Conservation (phyloP, 305 asterid species). For the Fraxinus sp. region DNA sequence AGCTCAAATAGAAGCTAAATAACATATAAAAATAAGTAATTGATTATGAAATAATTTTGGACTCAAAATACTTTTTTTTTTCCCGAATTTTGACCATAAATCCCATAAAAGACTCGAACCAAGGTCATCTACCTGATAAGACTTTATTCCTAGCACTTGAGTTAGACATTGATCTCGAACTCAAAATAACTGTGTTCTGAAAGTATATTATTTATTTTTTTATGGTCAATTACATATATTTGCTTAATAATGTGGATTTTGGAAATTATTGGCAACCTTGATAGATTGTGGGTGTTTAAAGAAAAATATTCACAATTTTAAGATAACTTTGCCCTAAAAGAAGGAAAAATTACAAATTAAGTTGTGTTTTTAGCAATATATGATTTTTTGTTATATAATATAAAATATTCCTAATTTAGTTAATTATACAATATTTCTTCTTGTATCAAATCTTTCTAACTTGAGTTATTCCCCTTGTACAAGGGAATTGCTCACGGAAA, state of each 20-base stretch:
- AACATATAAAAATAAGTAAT: no score
- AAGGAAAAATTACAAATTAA: background rate
- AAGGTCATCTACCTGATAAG: background rate
- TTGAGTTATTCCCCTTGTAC: background rate
- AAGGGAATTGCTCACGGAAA: background rate
- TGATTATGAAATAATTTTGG: no score
- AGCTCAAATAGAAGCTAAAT: no score
- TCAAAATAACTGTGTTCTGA: no score
- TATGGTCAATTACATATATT: background rate
- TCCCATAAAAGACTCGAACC: background rate
- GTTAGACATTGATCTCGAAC: background rate
- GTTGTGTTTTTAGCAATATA: background rate
- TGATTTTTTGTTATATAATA: background rate
- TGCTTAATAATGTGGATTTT: background rate
- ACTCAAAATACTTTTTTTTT: background rate
- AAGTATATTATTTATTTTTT: no score
- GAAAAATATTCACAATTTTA: no score
- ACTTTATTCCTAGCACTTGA: background rate
- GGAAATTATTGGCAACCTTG: background rate
- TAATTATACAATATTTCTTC: background rate
- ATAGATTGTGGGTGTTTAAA: background rate
- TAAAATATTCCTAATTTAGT: background rate
- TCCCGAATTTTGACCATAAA: background rate
- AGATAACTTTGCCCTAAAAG: background rate
- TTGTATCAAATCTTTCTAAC: background rate